These are phyloP conservation scores for Themeda triandra DNA, from an alignment of 176 grass and related monocot species.

Conservation along the genomic window DNA sequence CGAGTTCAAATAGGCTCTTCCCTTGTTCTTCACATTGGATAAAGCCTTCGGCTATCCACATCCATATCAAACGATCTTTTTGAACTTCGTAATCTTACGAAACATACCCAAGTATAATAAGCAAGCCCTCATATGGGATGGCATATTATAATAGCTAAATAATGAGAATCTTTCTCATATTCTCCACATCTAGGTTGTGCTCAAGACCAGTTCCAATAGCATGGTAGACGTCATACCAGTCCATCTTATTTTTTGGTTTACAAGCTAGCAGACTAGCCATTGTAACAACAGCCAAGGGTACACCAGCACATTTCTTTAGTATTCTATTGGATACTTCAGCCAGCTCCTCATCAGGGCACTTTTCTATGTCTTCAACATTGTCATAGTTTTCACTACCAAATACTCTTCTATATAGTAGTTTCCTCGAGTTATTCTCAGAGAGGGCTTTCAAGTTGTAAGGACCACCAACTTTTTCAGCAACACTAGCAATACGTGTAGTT, in stretches of 20 bases:
- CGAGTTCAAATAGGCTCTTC: background rate
- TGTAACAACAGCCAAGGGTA: background rate
- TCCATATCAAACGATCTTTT: background rate
- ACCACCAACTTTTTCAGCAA: background rate
- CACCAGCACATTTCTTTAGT: background rate
- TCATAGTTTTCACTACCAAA: background rate
- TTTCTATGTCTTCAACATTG: background rate
- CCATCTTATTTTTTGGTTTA: background rate
- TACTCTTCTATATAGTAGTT: background rate
- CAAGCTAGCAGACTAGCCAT: background rate
- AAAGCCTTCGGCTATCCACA: background rate
- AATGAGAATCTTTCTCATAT: background rate
- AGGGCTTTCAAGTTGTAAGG: background rate
- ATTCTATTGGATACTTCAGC: background rate
- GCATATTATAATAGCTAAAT: background rate
- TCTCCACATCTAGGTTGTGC: background rate
- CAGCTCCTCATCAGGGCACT: background rate
- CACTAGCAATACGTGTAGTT: background rate
- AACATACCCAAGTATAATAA: background rate
- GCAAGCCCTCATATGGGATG: background rate
- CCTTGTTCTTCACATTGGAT: background rate
- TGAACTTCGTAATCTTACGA: background rate
- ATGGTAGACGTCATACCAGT: background rate
- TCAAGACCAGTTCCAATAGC: background rate
- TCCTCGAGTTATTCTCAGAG: background rate